Percentiles rank a stretch among this genome's conserved stretches.
These are phyloP conservation scores for Ogataea chonburiensis DNA, from an alignment of 805 yeast species.

Conservation along the genomic window DNA sequence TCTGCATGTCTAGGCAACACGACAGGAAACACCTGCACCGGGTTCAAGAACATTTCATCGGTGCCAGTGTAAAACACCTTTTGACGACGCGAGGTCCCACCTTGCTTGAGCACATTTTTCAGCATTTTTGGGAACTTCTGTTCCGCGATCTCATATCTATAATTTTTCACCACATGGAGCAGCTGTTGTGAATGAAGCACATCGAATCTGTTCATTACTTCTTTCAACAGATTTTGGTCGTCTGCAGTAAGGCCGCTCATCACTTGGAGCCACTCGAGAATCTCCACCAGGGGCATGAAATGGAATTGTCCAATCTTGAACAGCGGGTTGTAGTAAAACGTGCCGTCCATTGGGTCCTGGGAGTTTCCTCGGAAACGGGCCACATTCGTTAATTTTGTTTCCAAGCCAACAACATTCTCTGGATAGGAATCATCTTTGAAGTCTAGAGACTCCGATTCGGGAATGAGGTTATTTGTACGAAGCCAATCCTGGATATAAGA, in stretches of 20 bases:
- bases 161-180: conserved; percentile 65
- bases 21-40: conserved; percentile 52
- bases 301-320: conserved; percentile 64
- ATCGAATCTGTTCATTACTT: conserved; percentile 52
- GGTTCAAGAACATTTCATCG: conserved; percentile 46
- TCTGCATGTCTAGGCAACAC: conserved; percentile 74
- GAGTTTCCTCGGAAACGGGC: conserved; percentile 31
- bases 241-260: conserved; percentile 54
- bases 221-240: conserved; percentile 57
- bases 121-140: conserved; percentile 56
- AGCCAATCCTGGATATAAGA: conserved; percentile 94
- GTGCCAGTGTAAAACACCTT: conserved; percentile 25
- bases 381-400: conserved; percentile 29
- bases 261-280: conserved; percentile 89
- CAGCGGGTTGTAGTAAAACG: conserved; percentile 64
- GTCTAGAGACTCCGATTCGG: conserved; percentile 32
- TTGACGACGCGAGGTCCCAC: conserved; percentile 19
- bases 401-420: conserved; percentile 29
- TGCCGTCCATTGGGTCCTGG: conserved; percentile 46
- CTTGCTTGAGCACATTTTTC: conserved; percentile 41
- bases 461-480: conserved; percentile 59
- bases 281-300: conserved; percentile 69
- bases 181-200: conserved; percentile 68
- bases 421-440: conserved; percentile 33
- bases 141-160: conserved; percentile 84